Base-by-base conservation (phyloP, 2,329 filamentous ascomycete species). In the Claviceps spartinae region DNA sequence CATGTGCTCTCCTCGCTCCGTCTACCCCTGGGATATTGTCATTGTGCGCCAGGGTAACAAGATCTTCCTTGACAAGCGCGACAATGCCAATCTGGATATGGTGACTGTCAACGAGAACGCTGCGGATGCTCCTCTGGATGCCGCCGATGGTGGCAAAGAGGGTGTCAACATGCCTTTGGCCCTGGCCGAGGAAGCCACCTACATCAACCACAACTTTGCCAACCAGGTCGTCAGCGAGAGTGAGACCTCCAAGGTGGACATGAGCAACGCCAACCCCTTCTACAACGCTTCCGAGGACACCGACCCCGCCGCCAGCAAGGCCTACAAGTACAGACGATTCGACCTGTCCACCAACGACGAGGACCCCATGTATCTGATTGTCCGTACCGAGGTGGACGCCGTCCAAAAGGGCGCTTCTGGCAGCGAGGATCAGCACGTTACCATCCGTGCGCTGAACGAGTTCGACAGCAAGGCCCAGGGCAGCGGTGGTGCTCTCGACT, bases 191-290 rank as follows among this genome's bases (percentile, higher is more conserved):
- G 93, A 98, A 73, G 93, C 93, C 52, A 98, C 93, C 50, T 94
- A 96, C 76, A 98, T 98, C 80, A 98, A 98, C 81, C 93, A 97
- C 79, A 95, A 97, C 77, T 98, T 98, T 70, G 86, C 88, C 61
- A 88, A 95, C 70, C 93, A 98, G 76, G 88, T 94, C 49, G 90
- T 98, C 59, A 71, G 81, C 61, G 93, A 98, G 75, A 85, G 78
- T 60, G 81, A 88, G 57, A 77, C 74, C 56, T 74, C 81, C 67
- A 94, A 93, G 76, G 77, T 89, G 58, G 80, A 86, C 61, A 93
- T 97, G 83, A 65, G 81, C 54, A 78, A 95, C 73, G 83, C 86
- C 66, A 96, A 97, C 74, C 93, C 93, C 63, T 98, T 98, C 81
- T 96, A 98, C 79, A 95, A 95, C 71, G 75, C 88, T 41, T 79